phyloP scores from a whole-genome alignment of 2,329 filamentous ascomycete species.

The Metarhizium humberi region DNA sequence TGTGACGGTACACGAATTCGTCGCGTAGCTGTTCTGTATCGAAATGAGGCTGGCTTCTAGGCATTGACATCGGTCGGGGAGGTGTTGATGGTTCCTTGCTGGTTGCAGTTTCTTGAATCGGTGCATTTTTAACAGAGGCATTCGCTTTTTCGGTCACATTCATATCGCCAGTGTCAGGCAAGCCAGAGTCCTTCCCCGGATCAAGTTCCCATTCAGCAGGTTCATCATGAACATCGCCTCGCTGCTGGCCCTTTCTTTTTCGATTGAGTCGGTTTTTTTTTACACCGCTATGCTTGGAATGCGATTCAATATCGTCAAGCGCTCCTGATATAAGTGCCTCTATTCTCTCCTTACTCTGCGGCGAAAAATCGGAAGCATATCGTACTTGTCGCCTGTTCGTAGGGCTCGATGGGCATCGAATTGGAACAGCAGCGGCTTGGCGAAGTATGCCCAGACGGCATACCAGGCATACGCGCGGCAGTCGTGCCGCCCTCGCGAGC shows the following conservation, averaged over 20 bases:
- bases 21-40: constrained; percentile 11
- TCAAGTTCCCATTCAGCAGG: constrained; percentile 8
- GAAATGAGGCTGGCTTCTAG: neutral
- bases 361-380: constrained; percentile 15
- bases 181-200: neutral
- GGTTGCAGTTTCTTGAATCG: neutral
- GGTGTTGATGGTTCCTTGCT: neutral
- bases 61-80: neutral
- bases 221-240: constrained; percentile 2
- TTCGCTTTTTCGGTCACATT: neutral
- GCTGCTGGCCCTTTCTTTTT: constrained; percentile 2
- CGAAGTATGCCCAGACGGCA: constrained; percentile 22
- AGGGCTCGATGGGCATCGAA: constrained; percentile 6
- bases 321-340: constrained; percentile 15
- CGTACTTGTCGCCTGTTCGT: constrained; percentile 8
- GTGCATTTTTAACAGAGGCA: neutral
- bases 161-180: neutral
- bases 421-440: constrained; percentile 8
- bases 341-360: constrained; percentile 13
- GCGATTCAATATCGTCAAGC: neutral
- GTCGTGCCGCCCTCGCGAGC: constrained; percentile 23
- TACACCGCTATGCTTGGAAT: neutral
- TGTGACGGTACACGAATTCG: constrained; percentile 18
- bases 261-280: neutral
- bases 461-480: constrained; percentile 24